Evolutionary conservation across 371 early-diverging fungal genomes (phyloP).

Genomic region (Entomophthora muscae): DNA sequence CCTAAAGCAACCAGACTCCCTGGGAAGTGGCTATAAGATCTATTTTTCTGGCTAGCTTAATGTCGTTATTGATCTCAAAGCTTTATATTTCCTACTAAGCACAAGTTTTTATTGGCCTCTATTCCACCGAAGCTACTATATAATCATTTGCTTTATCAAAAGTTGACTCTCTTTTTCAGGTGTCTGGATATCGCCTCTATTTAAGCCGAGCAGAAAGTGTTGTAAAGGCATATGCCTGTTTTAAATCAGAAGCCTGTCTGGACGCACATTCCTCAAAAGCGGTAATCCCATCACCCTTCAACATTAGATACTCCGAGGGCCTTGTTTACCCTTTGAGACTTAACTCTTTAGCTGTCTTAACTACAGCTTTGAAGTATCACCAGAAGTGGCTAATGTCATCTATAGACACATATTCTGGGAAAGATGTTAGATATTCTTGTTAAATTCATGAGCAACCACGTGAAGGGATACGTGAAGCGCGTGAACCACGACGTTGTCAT

Average conservation of each 20-base stretch:
- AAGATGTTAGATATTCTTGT: neutral
- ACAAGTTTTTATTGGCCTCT: too few relatives aligned
- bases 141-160: too few relatives aligned
- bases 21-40: neutral
- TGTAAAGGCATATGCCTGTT: neutral
- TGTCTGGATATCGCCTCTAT: too few relatives aligned
- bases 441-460: slow-evolving; percentile 18
- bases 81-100: neutral
- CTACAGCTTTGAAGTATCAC: neutral
- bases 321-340: neutral
- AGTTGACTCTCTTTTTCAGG: too few relatives aligned
- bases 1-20: neutral
- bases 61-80: neutral
- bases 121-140: too few relatives aligned
- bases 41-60: neutral
- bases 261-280: too few relatives aligned
- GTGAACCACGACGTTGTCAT: slow-evolving; percentile 51
- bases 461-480: slow-evolving; percentile 55
- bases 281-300: too few relatives aligned
- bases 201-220: too few relatives aligned
- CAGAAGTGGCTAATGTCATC: neutral
- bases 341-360: neutral
- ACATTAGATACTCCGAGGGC: too few relatives aligned
- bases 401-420: slow-evolving; percentile 19
- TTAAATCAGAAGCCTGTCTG: neutral